These are phyloP conservation scores for Elaeagnus macrophylla DNA, from an alignment of 306 rosid species.

Conservation along the genomic window DNA sequence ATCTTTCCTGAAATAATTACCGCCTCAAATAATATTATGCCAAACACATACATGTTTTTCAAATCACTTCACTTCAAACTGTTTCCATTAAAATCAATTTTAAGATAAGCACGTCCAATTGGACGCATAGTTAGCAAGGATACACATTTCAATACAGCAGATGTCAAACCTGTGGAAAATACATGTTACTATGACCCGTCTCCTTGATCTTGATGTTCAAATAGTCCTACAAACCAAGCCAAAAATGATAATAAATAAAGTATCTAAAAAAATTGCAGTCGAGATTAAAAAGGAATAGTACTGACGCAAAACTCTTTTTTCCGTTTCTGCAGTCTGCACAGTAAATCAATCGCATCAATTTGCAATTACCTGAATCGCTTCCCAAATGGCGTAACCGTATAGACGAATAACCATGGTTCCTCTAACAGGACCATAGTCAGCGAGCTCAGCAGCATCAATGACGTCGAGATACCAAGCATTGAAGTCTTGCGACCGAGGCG, in stretches of 20 bases:
- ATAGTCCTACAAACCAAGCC: constrained; percentile 46
- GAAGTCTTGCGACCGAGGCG: constrained; percentile 88
- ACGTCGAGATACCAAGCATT: constrained; percentile 90
- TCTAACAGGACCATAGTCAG: constrained; percentile 98
- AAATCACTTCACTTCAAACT: too few species aligned
- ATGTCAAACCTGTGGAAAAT: constrained; percentile 75
- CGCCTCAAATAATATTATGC: too few species aligned
- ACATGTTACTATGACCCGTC: constrained; percentile 94
- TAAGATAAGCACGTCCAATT: too few species aligned
- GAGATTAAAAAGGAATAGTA: too few species aligned
- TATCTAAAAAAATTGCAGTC: neutral
- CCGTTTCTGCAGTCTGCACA: too few species aligned
- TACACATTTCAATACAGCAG: neutral
- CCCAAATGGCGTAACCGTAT: constrained; percentile 95
- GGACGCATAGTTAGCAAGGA: too few species aligned
- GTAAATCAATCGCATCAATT: neutral
- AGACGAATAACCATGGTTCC: constrained; percentile 99
- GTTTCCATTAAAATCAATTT: too few species aligned
- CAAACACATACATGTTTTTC: too few species aligned
- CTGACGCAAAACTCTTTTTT: neutral
- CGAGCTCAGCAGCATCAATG: constrained; percentile 81
- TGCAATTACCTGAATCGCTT: constrained; percentile 66
- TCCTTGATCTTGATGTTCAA: constrained; percentile 87
- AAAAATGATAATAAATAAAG: neutral
- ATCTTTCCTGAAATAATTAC: too few species aligned